phyloP scores from a whole-genome alignment of 2,329 filamentous ascomycete genomes.

The Diaporthe sp. region DNA sequence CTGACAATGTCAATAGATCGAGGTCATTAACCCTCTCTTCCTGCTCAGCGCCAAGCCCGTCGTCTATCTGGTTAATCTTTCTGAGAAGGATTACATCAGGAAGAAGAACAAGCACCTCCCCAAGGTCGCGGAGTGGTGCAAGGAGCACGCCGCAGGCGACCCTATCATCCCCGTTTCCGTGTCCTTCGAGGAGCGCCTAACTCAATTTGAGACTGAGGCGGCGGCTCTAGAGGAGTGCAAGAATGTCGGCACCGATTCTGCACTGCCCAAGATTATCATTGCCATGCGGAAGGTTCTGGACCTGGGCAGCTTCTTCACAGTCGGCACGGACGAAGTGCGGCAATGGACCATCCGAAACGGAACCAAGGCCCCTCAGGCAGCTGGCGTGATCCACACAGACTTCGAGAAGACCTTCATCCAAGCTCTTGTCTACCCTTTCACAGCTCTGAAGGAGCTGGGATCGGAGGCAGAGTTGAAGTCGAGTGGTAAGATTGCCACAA shows the following conservation, averaged over 20 bases:
- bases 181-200: conserved; percentile 91
- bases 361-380: conserved; percentile 97
- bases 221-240: conserved; percentile 90
- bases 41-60: conserved; percentile 97
- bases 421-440: conserved; percentile 92
- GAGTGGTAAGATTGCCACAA: conserved; percentile 97
- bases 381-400: conserved; percentile 97
- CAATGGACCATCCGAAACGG: conserved; percentile 98
- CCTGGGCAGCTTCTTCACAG: conserved; percentile 97
- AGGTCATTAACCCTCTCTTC: conserved; percentile 96
- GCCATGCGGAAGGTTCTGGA: conserved; percentile 95
- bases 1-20: conserved; percentile 75
- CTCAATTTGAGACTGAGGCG: conserved; percentile 81
- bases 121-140: conserved; percentile 95
- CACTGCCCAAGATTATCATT: conserved; percentile 89
- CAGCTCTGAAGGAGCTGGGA: conserved; percentile 83
- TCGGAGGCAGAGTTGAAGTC: conserved; percentile 91
- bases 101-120: conserved; percentile 99
- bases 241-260: conserved; percentile 86
- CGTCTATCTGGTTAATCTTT: conserved; percentile 96
- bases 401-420: conserved; percentile 99
- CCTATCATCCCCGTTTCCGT: conserved; percentile 95
- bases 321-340: conserved; percentile 93
- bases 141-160: conserved; percentile 88
- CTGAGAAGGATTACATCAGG: conserved; percentile 95